Conservation (phyloP, 805 yeast genomes). For the Teunomyces pallodes region DNA sequence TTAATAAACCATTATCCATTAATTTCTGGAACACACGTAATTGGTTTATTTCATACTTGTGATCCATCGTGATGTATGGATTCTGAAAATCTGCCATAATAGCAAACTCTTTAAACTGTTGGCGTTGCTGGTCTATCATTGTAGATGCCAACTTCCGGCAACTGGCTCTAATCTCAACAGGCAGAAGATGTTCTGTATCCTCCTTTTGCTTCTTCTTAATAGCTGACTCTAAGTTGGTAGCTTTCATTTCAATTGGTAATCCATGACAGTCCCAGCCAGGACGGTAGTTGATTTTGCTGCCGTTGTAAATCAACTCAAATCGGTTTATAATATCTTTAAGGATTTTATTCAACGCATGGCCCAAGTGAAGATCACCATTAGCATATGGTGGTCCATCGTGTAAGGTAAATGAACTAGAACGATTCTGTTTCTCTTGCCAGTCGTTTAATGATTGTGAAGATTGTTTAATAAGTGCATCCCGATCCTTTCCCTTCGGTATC, state of each 20-base stretch:
- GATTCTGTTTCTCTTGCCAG: constrained; percentile 46
- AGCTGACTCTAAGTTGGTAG: constrained; percentile 33
- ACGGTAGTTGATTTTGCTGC: constrained; percentile 62
- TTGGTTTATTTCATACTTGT: constrained; percentile 72
- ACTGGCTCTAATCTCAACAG: constrained; percentile 55
- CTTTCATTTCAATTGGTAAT: constrained; percentile 90
- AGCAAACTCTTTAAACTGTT: constrained; percentile 65
- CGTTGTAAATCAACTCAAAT: constrained; percentile 55
- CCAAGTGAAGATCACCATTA: constrained; percentile 87
- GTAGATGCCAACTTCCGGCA: constrained; percentile 69
- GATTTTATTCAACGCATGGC: constrained; percentile 90
- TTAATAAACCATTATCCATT: constrained; percentile 64
- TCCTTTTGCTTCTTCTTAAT: constrained; percentile 16
- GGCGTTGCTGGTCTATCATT: constrained; percentile 62
- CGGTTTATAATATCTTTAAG: constrained; percentile 83
- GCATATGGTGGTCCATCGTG: constrained; percentile 99
- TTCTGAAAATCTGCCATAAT: constrained; percentile 80
- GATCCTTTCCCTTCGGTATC: constrained; percentile 49
- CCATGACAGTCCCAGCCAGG: constrained; percentile 99
- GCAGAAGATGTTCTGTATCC: constrained; percentile 11
- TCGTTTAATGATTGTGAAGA: constrained; percentile 60
- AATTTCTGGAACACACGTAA: constrained; percentile 65
- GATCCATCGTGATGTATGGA: constrained; percentile 72
- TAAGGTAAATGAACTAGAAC: constrained; percentile 47
- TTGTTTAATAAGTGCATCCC: constrained; percentile 43